Base-by-base conservation (phyloP, 2,329 filamentous ascomycete genomes). In the Dothistroma pini region DNA sequence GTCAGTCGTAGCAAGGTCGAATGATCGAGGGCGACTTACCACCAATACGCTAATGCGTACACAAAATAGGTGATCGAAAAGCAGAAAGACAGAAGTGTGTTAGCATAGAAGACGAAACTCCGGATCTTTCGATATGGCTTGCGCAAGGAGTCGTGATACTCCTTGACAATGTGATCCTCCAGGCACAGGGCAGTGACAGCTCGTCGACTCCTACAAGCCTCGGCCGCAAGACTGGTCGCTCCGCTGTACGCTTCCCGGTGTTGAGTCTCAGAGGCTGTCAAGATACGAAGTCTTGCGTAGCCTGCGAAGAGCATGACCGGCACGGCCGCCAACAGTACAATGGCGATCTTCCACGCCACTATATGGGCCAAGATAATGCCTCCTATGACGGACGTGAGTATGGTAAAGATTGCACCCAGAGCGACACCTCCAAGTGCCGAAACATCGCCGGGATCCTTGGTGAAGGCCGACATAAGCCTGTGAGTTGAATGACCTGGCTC, bases 161-260 rank as follows among this genome's bases (percentile, higher is more conserved):
- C 61, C 14, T 70, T 63, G 19, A 78, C 66, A 16, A 79, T 72
- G 47, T 76, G 71, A 7, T 71, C 66, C 61, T 80, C 78, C 7
- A 78, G 69, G 7, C 77, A 76, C 11, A 80, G 75, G 1, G 77
- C 73, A 2, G 77, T 75, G 14, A 80, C 81, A 31, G 88, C 89
- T 66, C 86, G 84, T 73, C 88, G 86, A 1, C 83, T 84, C 56
- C 84, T 82, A 54, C 88, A 85, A 0, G 87, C 86, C 66, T 91
- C 88, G 6, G 86, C 84, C 0, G 86, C 86, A 56, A 90, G 82
- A 5, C 83, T 81, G 16, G 87, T 83, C 1, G 88, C 86, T 49
- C 82, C 81, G 7, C 83, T 81, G 66, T 88, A 90, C 2, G 88
- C 86, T 25, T 81, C 83, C 47, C 86, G 83, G 65, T 89, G 86